Evolutionary conservation across 768 basidiomycete genomes (phyloP), one percentile per base, ranked within the genome.

Genomic region (Leucocoprinus birnbaumii): DNA sequence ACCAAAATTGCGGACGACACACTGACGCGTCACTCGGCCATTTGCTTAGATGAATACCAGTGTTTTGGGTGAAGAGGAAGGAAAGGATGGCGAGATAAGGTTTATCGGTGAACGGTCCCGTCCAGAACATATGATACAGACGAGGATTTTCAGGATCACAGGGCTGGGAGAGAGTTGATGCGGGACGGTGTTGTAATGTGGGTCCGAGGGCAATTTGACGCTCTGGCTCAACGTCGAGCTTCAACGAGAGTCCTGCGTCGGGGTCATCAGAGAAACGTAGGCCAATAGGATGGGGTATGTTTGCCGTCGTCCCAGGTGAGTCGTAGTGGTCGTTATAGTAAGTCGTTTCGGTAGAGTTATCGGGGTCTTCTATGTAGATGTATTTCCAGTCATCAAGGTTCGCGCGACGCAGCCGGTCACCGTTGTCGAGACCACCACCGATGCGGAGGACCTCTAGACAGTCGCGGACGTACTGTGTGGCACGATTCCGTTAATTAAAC

Each of bases 121-220:
- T 92, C 94, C 94, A 97, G 77, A 95, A 97, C 86, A 96, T 80
- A 71, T 97, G 94, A 77, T 91, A 96, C 3, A 95, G 67, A 19
- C 89, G 80, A 2, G 91, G 91, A 65, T 89, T 87, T 52, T 89
- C 84, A 0, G 75, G 66, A 50, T 91, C 86, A 72, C 95, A 97
- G 1, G 84, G 76, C 2, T 61, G 41, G 56, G 71, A 55, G 13
- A 76, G 72, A 54, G 68, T 73, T 59, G 65, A 75, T 62, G 67
- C 72, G 58, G 63, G 80, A 58, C 59, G 67, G 58, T 80, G 75
- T 42, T 75, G 73, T 42, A 76, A 70, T 16, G 78, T 71, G 2
- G 73, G 61, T 1, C 80, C 75, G n/a, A 86, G 76, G 10, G 58
- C 57, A 13, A 89, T 63, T 37, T 74, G 71, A 7, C 73, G 59